These are phyloP conservation scores for Polymyxa betae DNA, from an alignment of 208 protist species.

Conservation along the genomic window DNA sequence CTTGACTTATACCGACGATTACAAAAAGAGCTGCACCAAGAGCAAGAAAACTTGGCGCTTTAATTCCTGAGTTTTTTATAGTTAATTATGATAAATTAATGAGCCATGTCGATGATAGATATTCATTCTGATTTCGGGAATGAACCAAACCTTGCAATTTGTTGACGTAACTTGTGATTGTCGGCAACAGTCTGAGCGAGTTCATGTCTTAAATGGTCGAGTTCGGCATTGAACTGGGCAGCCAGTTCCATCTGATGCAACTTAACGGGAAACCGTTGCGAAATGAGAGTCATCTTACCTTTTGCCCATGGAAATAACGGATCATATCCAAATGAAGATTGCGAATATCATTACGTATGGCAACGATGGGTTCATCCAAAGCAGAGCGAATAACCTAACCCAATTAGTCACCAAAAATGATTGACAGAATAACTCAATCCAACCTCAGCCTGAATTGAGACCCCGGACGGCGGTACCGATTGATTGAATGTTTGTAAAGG, in stretches of 20 bases:
- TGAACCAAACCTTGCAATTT: background rate
- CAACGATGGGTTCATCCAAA: background rate
- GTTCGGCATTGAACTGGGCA: background rate
- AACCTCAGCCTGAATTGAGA: too few species aligned
- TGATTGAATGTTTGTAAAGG: too few species aligned
- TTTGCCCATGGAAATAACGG: constrained; percentile 12
- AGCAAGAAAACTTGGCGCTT: too few species aligned
- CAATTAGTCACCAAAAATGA: too few species aligned
- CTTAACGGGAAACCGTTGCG: background rate
- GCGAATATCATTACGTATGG: background rate
- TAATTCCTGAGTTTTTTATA: too few species aligned
- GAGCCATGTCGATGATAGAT: too few species aligned
- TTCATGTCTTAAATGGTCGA: background rate
- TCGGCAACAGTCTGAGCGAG: background rate
- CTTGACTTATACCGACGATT: too few species aligned
- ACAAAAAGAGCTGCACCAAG: too few species aligned
- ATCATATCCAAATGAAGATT: constrained; percentile 42
- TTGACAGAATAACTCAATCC: too few species aligned
- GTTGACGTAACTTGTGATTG: background rate
- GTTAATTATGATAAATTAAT: too few species aligned
- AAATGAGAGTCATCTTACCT: background rate
- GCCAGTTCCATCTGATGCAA: background rate
- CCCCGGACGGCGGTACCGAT: too few species aligned
- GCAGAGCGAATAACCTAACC: constrained; percentile 11
- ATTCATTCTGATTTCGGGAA: background rate